Evolutionary conservation across 768 basidiomycete genomes (phyloP), one percentile per base, ranked within the genome.

Genomic region (Leccinellum rugosiceps): DNA sequence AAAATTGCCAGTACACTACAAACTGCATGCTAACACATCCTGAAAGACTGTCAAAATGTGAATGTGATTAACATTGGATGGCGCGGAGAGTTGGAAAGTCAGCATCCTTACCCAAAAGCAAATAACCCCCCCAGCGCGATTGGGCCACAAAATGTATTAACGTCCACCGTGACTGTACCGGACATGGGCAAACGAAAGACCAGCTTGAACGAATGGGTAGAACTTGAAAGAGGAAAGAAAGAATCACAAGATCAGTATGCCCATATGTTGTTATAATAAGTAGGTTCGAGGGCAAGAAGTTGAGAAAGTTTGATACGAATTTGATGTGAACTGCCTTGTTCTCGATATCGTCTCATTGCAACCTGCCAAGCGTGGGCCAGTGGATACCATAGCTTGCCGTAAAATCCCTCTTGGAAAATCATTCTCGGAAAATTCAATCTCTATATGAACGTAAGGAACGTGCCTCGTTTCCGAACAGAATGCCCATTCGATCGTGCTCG

Each of bases 1-100:
- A 61, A 23, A 35, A 6, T 26, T 67, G 63, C 60, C 48, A 70
- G 44, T 68, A 70, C 45, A 68, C 41, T 17, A 68, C 31, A 38
- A 63, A 68, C 58, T 68, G 67, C 61, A 70, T 59, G 26, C 52
- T 63, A 35, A 68, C 55, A 28, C 68, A 70, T 56, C 67, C 67
- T 3, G 67, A 68, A 34, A 68, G 60, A 38, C 68, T 68, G 50
- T n/a, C n/a, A 32, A 38, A 23, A 32, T 32, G 45, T 14, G 9
- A 26, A 15, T 50, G 26, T 17, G 45, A 57, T 56, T 14, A 38
- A 43, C 19, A 15, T 31, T 11, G 2, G 13, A 23, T 6, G 25
- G 31, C 47, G 11, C 1, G 19, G 8, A n/a, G 8, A 49, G 47
- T 14, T 34, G n/a, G 17, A 30, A 25, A 31, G 8, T 10, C 7